Percentiles rank a stretch among this genome's conserved stretches.
Evolutionary conservation across 164 flowering plant species (phyloP).

Genomic region (Liquidambar formosana): DNA sequence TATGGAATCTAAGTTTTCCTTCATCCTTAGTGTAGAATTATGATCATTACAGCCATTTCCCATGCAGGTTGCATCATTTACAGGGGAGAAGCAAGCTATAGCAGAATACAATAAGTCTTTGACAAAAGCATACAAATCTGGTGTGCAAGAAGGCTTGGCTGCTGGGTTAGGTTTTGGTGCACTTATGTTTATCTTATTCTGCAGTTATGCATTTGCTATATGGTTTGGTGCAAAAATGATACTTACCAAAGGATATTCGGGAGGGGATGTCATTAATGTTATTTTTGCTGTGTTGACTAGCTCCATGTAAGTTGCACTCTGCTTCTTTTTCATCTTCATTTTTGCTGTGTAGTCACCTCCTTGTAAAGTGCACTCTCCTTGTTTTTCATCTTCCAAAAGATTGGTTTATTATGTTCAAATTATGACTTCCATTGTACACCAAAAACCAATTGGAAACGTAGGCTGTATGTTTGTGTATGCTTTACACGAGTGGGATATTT

Average conservation of each 20-base stretch:
- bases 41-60: not conserved
- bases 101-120: conserved; percentile 28
- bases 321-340: conserved; percentile 8
- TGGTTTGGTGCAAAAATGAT: conserved; percentile 57
- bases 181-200: conserved; percentile 23
- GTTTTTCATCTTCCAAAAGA: no score
- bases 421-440: no score
- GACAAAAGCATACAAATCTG: conserved; percentile 35
- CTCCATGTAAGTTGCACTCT: conserved; percentile 41
- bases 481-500: not conserved
- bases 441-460: no score
- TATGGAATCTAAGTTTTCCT: no score
- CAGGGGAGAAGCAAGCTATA: conserved; percentile 52
- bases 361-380: conserved; percentile 31
- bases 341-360: conserved; percentile 52
- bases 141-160: conserved; percentile 38
- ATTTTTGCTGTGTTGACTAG: conserved; percentile 50
- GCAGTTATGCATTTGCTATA: conserved; percentile 45
- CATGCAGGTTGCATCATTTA: conserved; percentile 54
- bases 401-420: no score
- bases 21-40: no score
- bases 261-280: conserved; percentile 45
- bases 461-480: no score
- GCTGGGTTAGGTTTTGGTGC: conserved; percentile 41
- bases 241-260: conserved; percentile 35